Base-by-base conservation (phyloP, 2,329 filamentous ascomycete species). In the Pseudogymnoascus sp. region DNA sequence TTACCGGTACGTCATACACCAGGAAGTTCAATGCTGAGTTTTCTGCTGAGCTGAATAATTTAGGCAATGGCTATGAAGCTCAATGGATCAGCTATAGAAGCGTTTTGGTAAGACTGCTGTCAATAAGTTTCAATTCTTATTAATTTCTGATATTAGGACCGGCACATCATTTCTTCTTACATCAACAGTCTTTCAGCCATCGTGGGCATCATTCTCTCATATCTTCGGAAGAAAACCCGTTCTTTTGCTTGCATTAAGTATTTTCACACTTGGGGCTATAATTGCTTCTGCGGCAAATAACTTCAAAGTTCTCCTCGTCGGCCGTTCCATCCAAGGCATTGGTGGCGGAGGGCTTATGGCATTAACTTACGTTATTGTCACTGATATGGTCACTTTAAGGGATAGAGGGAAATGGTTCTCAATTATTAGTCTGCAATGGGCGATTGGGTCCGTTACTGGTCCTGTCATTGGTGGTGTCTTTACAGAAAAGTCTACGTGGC, bases 101-200 rank as follows among this genome's bases (percentile, higher is more conserved):
- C 84, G 0, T 89, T 88, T 68, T 89, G 31, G 31, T 33, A 33
- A 33, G 31, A 33, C 4, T 9, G 31, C 5, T 33, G 31, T 6
- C 31, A 33, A 33, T 9, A 4, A 33, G 31, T 33, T 33, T 33
- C 31, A 33, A 33, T 33, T 33, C 2, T 33, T 33, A 33, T 33
- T 33, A 33, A 33, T 1, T 33, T 33, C 31, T 33, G 4, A 33
- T 33, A 5, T 5, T 33, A 33, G 85, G 87, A 80, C 84, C 10
- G 86, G 85, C 2, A 88, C 86, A 6, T 83, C 83, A 17, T 90
- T 87, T 66, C 76, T 90, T 3, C 79, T 89, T 50, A 63, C 6
- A 81, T 84, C 81, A 60, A 84, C 86, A 0, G 80, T 85, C 40
- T 77, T 83, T 47, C 79, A 85, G 67, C 84, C 82, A 58, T 71